These are phyloP conservation scores for Trichoderma parareesei DNA, from an alignment of 495 filamentous ascomycete species.

Conservation along the genomic window DNA sequence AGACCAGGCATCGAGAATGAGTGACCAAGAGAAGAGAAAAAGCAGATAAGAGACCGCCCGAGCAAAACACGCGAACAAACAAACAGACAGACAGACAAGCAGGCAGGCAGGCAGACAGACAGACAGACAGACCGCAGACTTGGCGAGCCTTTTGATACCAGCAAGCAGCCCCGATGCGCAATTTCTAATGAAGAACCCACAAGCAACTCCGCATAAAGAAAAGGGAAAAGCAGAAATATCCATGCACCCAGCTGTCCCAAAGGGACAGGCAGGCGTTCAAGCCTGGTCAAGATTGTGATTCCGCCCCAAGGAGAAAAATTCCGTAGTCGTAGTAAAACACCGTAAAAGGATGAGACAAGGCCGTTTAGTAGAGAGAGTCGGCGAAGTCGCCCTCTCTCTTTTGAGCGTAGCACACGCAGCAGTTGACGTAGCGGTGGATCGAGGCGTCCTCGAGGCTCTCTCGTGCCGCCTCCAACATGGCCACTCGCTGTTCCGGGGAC, in stretches of 20 bases:
- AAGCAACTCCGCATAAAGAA: not conserved
- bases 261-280: not conserved
- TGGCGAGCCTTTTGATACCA: not conserved
- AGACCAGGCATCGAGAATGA: not conserved
- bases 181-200: not conserved
- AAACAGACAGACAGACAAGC: not conserved
- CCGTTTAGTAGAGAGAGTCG: conserved; percentile 6
- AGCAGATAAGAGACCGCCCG: not conserved
- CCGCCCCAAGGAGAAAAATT: not conserved
- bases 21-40: too few relatives aligned
- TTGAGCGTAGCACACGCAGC: conserved; percentile 29
- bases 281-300: not conserved
- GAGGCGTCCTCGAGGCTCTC: conserved; percentile 21
- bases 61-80: too few relatives aligned
- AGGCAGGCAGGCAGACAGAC: not conserved
- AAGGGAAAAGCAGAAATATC: not conserved
- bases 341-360: not conserved
- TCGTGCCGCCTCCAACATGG: conserved; percentile 21
- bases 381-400: conserved; percentile 15
- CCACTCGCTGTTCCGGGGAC: conserved; percentile 21
- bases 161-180: not conserved
- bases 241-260: not conserved
- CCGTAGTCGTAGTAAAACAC: not conserved
- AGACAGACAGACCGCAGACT: not conserved
- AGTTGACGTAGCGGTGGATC: conserved; percentile 27